phyloP scores from a whole-genome alignment of 2,329 filamentous ascomycete species.

The Aureobasidium sp. region DNA sequence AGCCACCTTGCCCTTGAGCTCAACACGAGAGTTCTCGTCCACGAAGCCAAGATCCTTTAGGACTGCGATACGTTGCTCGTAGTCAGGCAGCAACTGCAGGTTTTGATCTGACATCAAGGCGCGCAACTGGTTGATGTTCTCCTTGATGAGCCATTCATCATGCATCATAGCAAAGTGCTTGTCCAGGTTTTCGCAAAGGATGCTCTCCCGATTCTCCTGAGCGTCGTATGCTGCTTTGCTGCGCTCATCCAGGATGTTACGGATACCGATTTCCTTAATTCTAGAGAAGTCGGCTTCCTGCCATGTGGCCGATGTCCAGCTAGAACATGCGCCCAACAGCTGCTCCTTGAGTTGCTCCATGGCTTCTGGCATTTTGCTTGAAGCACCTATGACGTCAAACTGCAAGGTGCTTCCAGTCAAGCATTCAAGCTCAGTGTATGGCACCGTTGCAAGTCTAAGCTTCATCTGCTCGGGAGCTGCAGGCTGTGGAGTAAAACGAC shows the following conservation, averaged over 20 bases:
- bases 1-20: conserved; percentile 95
- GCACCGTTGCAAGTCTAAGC: conserved; percentile 59
- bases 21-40: conserved; percentile 75
- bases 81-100: conserved; percentile 88
- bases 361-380: conserved; percentile 37
- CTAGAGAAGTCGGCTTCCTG: conserved; percentile 74
- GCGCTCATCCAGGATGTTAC: conserved; percentile 69
- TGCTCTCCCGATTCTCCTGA: conserved; percentile 51
- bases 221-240: conserved; percentile 53
- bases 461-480: conserved; percentile 58
- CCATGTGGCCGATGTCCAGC: conserved; percentile 69
- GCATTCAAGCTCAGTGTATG: conserved; percentile 72
- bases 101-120: conserved; percentile 93
- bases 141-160: conserved; percentile 91
- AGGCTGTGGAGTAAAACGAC: conserved; percentile 58
- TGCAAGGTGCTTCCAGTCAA: conserved; percentile 58
- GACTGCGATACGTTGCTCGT: conserved; percentile 88
- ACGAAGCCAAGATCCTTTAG: conserved; percentile 88
- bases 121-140: conserved; percentile 80
- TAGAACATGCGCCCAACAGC: conserved; percentile 58
- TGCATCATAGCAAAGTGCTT: conserved; percentile 96
- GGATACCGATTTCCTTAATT: conserved; percentile 72
- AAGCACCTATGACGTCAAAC: conserved; percentile 29
- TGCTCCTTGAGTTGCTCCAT: conserved; percentile 56
- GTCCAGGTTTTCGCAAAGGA: conserved; percentile 67